Base-by-base conservation (phyloP, 345 rosid species). In the Ceriops zippeliana region DNA sequence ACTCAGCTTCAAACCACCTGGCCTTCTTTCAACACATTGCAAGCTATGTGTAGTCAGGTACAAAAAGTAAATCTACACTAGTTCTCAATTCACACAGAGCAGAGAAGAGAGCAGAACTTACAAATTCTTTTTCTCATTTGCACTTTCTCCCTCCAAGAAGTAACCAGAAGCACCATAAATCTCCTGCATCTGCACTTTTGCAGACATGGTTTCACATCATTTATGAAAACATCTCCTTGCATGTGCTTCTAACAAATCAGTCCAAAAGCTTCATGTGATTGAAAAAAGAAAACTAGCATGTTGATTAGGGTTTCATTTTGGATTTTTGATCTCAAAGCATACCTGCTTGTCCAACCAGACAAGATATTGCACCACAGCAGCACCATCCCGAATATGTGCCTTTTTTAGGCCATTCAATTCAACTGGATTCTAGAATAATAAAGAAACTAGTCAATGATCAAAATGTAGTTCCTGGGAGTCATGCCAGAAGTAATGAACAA, bases 301-400 rank as follows among this genome's bases (percentile, higher is more conserved):
- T 27, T 56, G 28, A 24, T 56, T 56, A 56, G 13, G 28, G 24
- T 56, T 56, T 56, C 19, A 15, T 37, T 58, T 24, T 32, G 51
- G 42, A 30, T 56, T 58, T 10, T 62, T 26, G 63, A 52, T 58
- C 56, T 28, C 58, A 22, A 26, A 72, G 52, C 16, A 35, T 79
- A 90, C 98, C 91, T 89, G 93, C 68, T 82, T 81, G 76, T 93
- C 98, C 56, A 93, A 87, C 98, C 98, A 92, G 63, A 73, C 89
- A 74, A 95, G 90, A 87, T 76, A 95, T 72, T 91, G 97, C 77
- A 95, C 99, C 79, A 91, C 92, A 82, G 96, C 93, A 63, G 97
- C 98, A 78, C 99, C 98, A 86, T 96, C 99, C 32, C 98, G 91
- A 67, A 92, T 73, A 66, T 96, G 99, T 27, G 98, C 90, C 46